Base-by-base conservation (phyloP, 805 yeast species). In the Saturnispora saitoi region DNA sequence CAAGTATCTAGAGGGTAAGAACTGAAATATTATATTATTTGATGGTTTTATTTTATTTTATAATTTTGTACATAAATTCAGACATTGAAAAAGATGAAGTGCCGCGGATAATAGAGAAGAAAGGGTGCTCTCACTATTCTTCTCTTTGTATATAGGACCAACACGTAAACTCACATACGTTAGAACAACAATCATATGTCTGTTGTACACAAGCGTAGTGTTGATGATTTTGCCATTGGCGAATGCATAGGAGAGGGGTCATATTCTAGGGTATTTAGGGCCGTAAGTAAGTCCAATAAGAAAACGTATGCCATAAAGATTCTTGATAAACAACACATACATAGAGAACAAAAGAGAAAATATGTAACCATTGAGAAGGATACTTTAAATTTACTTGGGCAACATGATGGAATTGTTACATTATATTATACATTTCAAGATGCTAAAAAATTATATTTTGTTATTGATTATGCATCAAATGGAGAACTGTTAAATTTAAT, bases 401-500 rank as follows among this genome's bases (percentile, higher is more conserved):
- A 83, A 48, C 98, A 93, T 61, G 96, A 97, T 0, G 99, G 99
- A 1, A 84, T 93, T 28, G 95, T 93, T 19, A 86, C 90, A 43
- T 70, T 93, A 42, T 86, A 87, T 66, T 93, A 86, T 66, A 93
- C 99, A 1, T 93, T 93, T 67, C 99, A 93, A 65, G 99, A 93
- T 64, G 87, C 86, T 41, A 76, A 80, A 51, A 82, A 88, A 31
- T 70, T 93, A 34, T 93, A 88, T 62, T 93, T 90, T 64, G 99
- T 91, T 32, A 76, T 93, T 47, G 98, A 93, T 65, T 86, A 81
- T 61, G 98, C 98, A 2, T 84, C 91, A 51, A 87, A 89, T 58
- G 99, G 99, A n/a, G 99, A 93, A 65, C 69, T 93, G 44, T 71
- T 93, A 32, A 78, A 88, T 1, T 71, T 91, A 47, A 81, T 93